These are phyloP conservation scores for Entomophthora muscae DNA, from an alignment of 371 early-diverging fungal genomes.

Conservation along the genomic window DNA sequence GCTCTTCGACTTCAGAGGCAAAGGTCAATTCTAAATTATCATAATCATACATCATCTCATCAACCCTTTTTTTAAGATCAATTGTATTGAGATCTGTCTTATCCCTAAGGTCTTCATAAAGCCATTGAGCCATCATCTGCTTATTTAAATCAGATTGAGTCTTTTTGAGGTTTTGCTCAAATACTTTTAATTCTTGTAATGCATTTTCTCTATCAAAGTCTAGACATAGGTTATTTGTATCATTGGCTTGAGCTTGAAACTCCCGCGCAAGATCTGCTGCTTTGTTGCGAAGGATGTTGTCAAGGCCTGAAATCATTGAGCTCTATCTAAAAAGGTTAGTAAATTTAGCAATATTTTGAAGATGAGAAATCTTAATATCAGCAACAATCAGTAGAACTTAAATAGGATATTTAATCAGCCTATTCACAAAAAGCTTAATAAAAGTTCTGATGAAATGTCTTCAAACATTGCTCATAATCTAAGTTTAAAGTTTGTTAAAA, in stretches of 20 bases:
- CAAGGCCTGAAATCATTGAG: neutral
- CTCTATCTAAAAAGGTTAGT: neutral
- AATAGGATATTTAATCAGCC: too few relatives aligned
- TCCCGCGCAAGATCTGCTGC: neutral
- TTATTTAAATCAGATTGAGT: neutral
- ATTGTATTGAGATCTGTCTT: neutral
- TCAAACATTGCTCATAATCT: too few relatives aligned
- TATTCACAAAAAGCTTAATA: too few relatives aligned
- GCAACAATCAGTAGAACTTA: too few relatives aligned
- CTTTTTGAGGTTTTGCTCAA: neutral
- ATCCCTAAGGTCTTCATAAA: neutral
- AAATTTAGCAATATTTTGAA: too few relatives aligned
- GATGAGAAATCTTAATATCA: too few relatives aligned
- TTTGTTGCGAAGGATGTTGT: neutral
- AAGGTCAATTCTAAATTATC: neutral
- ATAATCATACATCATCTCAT: neutral
- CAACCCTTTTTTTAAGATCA: neutral
- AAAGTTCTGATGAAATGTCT: too few relatives aligned
- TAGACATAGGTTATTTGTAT: neutral
- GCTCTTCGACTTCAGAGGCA: neutral
- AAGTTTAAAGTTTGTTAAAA: too few relatives aligned
- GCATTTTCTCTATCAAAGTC: neutral
- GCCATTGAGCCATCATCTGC: neutral
- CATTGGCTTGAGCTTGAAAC: neutral
- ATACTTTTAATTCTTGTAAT: neutral